A percentile compares a stretch with the other conserved stretches of the same genome.
phyloP scores from a whole-genome alignment of 192 early-diverging fungal species.

The Coemansia interrupta region DNA sequence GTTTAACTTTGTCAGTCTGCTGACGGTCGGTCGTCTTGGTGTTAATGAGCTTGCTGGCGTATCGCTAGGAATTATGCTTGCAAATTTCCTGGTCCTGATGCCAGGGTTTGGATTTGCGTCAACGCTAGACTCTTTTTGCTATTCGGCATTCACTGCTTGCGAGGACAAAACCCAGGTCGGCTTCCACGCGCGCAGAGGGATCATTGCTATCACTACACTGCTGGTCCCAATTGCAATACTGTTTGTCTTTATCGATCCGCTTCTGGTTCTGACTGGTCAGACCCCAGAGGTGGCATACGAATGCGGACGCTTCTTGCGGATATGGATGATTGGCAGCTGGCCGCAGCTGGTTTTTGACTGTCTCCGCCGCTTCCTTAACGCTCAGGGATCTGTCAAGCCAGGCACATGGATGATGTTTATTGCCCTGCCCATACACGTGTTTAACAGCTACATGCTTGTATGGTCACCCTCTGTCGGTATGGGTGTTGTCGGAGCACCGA shows the following conservation, averaged over 20 bases:
- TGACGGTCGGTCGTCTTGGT: slow-evolving; percentile 62
- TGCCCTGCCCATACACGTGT: slow-evolving; percentile 30
- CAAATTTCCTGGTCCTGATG: slow-evolving; percentile 65
- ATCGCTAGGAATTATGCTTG: slow-evolving; percentile 66
- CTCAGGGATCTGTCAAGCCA: slow-evolving; percentile 89
- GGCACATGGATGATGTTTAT: slow-evolving; percentile 42
- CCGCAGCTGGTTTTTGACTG: slow-evolving; percentile 79
- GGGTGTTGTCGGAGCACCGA: slow-evolving; percentile 67
- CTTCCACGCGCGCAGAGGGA: slow-evolving; percentile 39
- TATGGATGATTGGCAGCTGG: slow-evolving; percentile 69
- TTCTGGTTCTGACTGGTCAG: slow-evolving; percentile 73
- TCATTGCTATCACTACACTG: slow-evolving; percentile 35
- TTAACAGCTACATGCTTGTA: slow-evolving; percentile 33
- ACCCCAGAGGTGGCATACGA: slow-evolving; percentile 65
- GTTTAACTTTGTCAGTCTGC: slow-evolving; percentile 61
- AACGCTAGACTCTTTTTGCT: slow-evolving; percentile 44
- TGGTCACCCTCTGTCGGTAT: slow-evolving; percentile 54
- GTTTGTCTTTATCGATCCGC: slow-evolving; percentile 48
- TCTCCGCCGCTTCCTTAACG: slow-evolving; percentile 77
- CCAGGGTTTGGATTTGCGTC: slow-evolving; percentile 63
- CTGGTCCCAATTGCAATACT: slow-evolving; percentile 20
- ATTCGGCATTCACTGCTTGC: slow-evolving; percentile 37
- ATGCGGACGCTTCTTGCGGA: slow-evolving; percentile 65
- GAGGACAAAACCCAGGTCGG: slow-evolving; percentile 45
- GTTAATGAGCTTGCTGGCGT: slow-evolving; percentile 65